These are phyloP conservation scores for Neonectria sp. DNA, from an alignment of 2,329 filamentous ascomycete genomes.

Conservation along the genomic window DNA sequence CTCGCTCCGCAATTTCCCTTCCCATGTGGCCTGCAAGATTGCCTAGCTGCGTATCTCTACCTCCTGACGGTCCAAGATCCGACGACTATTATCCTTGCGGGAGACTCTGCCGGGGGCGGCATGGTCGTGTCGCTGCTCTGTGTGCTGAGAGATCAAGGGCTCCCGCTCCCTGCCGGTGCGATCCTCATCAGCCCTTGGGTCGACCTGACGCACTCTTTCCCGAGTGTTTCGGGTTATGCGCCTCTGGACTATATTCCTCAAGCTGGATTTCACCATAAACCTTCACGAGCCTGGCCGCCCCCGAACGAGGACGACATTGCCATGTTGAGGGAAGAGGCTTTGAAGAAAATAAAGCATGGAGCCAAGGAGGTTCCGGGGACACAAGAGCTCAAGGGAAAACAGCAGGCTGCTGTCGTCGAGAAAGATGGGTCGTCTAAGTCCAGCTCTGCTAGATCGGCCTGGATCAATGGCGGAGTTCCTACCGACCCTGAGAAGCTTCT, in stretches of 20 bases:
- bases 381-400: slow-evolving; percentile 50
- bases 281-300: slow-evolving; percentile 92
- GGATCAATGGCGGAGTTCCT: slow-evolving; percentile 48
- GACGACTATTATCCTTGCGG: slow-evolving; percentile 86
- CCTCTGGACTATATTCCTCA: slow-evolving; percentile 90
- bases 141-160: slow-evolving; percentile 83
- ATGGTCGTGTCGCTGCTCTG: slow-evolving; percentile 89
- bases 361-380: slow-evolving; percentile 40
- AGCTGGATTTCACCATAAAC: slow-evolving; percentile 91
- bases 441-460: slow-evolving; percentile 38
- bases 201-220: slow-evolving; percentile 95
- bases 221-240: slow-evolving; percentile 82
- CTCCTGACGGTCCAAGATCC: slow-evolving; percentile 84
- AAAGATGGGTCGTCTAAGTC: slow-evolving; percentile 38
- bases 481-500: slow-evolving; percentile 59
- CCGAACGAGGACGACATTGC: slow-evolving; percentile 83
- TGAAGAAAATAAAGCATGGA: slow-evolving; percentile 54
- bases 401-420: slow-evolving; percentile 53
- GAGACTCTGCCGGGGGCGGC: slow-evolving; percentile 93
- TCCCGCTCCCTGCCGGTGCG: slow-evolving; percentile 90
- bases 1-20: slow-evolving; percentile 96
- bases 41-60: slow-evolving; percentile 88
- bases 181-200: slow-evolving; percentile 97
- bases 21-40: slow-evolving; percentile 92
- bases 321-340: slow-evolving; percentile 66